Base-by-base conservation (phyloP, 306 rosid genomes). In the Lathyrus aphaca region DNA sequence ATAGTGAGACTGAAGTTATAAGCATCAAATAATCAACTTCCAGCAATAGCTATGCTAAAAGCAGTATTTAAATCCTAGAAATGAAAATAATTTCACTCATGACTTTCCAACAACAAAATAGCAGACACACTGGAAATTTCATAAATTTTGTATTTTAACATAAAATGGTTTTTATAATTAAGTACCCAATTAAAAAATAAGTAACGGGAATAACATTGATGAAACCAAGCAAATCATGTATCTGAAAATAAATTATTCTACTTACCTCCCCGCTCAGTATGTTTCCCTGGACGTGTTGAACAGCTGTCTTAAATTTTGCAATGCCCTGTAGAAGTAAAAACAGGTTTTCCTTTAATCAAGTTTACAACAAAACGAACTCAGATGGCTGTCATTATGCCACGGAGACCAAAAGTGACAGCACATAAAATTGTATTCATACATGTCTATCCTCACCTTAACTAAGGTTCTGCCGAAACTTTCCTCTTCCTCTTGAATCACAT, bases 391-490 rank as follows among this genome's bases (percentile, higher is more conserved):
- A 73, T 44, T 11, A 10, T 39, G 45, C 15, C 27, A 73, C 4
- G 14, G 14, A 64, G 7, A 74, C 32, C 16, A 35, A 68, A 50
- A 44, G 48, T 53, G 40, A 63, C 38, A 53, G 66, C 74, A 17
- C 45, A 65, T 57, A 61, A 68, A 59, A 9, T n/a, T 42, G 17
- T 19, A 27, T 5, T 17, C 18, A 46, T 64, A 10, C 13, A 59
- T 64, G 64, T 42, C 61, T 57, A 71, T 25, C 17, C 77, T 81
- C 57, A 90, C 99, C 97, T 91, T 95, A 60, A 84, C 81, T 79
- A 95, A 78, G 73, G 99, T 95, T 86, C 89, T 89, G 19, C 97
- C 99, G 74, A 94, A 94, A 77, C 96, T 86, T 71, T 91, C 95
- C 79, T 94, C 99, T 79, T 94, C 99, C 81, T 94, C 97, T 78